phyloP scores from a whole-genome alignment of 345 rosid species.

The Aurinia saxatilis region DNA sequence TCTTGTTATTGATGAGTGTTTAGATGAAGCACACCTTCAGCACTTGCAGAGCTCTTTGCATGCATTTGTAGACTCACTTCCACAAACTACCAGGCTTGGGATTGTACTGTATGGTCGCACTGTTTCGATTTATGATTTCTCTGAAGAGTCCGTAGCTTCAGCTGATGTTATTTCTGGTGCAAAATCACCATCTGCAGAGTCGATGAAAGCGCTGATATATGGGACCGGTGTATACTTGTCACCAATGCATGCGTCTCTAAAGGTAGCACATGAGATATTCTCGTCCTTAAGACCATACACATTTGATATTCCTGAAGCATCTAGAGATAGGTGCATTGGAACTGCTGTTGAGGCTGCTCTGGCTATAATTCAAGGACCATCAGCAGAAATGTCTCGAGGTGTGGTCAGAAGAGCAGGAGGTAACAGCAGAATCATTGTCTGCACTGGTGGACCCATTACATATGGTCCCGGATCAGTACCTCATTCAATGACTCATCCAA shows the following conservation, averaged over 20 bases:
- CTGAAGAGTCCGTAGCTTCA: conserved; percentile 86
- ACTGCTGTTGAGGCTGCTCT: conserved; percentile 89
- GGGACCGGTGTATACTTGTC: conserved; percentile 94
- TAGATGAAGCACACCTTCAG: conserved; percentile 94
- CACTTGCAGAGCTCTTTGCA: conserved; percentile 97
- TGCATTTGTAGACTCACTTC: conserved; percentile 84
- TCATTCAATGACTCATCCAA: conserved; percentile 75
- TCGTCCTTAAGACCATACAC: conserved; percentile 88
- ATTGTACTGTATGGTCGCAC: conserved; percentile 76
- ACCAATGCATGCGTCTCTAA: conserved; percentile 90
- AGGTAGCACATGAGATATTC: conserved; percentile 84
- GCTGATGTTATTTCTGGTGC: conserved; percentile 97
- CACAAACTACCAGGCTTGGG: conserved; percentile 76
- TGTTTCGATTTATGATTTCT: conserved; percentile 85
- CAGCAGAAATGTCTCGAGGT: conserved; percentile 84
- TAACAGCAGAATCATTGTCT: conserved; percentile 77
- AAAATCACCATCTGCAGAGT: conserved; percentile 62
- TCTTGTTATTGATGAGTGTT: conserved; percentile 93
- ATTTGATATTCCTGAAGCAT: conserved; percentile 64
- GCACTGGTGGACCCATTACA: conserved; percentile 94
- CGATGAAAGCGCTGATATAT: conserved; percentile 76
- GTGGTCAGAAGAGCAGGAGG: conserved; percentile 86
- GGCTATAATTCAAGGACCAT: conserved; percentile 84
- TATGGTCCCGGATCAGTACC: conserved; percentile 94
- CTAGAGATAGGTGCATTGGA: conserved; percentile 89